Base-by-base conservation (phyloP, 441 rosid species). In the Croton laevigatus region DNA sequence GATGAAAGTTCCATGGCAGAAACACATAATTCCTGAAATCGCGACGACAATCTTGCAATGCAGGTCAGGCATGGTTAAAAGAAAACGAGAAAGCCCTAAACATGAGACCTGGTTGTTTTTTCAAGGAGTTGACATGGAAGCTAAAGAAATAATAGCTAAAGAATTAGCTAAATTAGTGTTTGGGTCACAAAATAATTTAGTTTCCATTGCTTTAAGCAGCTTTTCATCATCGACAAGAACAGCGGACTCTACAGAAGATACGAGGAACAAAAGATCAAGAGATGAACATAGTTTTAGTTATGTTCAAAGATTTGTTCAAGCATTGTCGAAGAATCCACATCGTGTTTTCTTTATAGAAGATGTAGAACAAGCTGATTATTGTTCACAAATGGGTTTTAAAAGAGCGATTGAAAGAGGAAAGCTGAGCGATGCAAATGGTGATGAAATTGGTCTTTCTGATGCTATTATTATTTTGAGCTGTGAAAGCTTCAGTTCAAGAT, bases 321-420 rank as follows among this genome's bases (percentile, higher is more conserved):
- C 85, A 3, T 71, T 85, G 66, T 79, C 86, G 13, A 85, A 79
- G 78, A 86, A 89, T 59, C 93, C 93, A 8, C 89, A 78, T 59
- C 76, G 89, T 22, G 93, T 89, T 51, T 85, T 88, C 74, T 83
- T 87, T 27, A 69, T 89, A 75, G 93, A 89, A 76, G 96, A 83
- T 54, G 58, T 85, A 13, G 89, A 84, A 23, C 82, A 80, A 68
- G 79, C 78, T 1, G 85, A 87, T 48, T 71, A 75, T 53, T 66
- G 57, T 68, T 82, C 81, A 22, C 88, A 83, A 80, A 70, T 83
- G 58, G 89, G 90, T 32, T 86, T 92, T 78, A 89, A 85, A 79
- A 85, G 86, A 75, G 96, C 97, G 0, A 87, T 87, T 22, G 94
- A 87, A 81, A 79, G 68, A 6, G 81, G 78, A 59, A 78, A 72